Evolutionary conservation across 306 rosid species (phyloP), one percentile per base, ranked within the genome.

Genomic region (Herpetospermum pedunculosum): DNA sequence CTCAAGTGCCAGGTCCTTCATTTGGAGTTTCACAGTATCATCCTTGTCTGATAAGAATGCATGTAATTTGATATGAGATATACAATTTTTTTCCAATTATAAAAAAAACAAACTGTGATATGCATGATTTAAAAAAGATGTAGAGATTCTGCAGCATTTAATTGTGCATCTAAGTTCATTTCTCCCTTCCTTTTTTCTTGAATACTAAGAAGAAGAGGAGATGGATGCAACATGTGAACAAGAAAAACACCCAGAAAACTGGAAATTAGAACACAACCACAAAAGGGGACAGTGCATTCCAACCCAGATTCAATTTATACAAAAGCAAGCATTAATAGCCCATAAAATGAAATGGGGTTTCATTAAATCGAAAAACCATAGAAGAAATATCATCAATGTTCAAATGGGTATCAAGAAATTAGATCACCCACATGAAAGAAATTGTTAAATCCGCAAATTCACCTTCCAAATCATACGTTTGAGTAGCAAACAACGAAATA

Each of bases 1-100:
- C 76, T 94, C 96, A 54, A 94, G 82, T 64, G 76, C 82, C 79
- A 74, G 1, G 30, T 89, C 97, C 86, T 89, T 88, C 58, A 89
- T 77, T 70, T 70, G 83, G 65, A 94, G 96, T 78, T 70, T 91
- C 78, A 94, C 77, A 30, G 75, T 65, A 73, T 85, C 96, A 26
- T 82, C 87, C 77, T 77, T 64, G 26, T 85, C 99, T 94, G 71
- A 25, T 10, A 74, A 63, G 35, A 70, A 83, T 74, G 28, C 23
- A 18, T 11, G 32, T 18, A 75, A 35, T 14, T 50, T 46, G 75
- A 71, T 47, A 38, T 15, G 53, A 62, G 47, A 48, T 26, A 44
- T 26, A 18, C 21, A 1, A 2, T 50, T 9, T 21, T 57, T 35
- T 38, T 1, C n/a, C 78, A 32, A 65, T 50, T 21, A 62, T 35